Percentiles rank a stretch among this genome's conserved stretches.
phyloP scores from a whole-genome alignment of 2,329 filamentous ascomycete species.

The Fusarium humuli region DNA sequence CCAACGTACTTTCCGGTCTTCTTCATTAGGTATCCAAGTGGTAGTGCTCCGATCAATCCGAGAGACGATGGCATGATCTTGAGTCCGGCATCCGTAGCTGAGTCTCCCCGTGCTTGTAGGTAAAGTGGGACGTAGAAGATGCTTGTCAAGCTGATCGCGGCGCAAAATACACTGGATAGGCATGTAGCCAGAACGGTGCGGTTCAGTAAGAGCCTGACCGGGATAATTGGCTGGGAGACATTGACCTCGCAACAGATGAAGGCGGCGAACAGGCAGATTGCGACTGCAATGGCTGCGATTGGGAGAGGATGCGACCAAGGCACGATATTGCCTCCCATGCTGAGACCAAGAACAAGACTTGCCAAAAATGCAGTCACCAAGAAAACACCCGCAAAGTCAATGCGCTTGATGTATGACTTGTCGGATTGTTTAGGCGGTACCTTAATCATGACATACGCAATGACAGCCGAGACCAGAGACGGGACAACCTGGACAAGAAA shows the following conservation, averaged over 20 bases:
- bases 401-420: constrained; percentile 71
- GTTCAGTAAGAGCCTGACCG: constrained; percentile 75
- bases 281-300: constrained; percentile 70
- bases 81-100: constrained; percentile 73
- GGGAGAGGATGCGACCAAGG: constrained; percentile 80
- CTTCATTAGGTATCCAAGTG: constrained; percentile 76
- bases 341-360: constrained; percentile 77
- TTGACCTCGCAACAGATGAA: constrained; percentile 73
- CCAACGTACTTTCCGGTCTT: constrained; percentile 70
- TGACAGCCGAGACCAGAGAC: not conserved
- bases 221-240: constrained; percentile 79
- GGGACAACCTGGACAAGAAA: constrained; percentile 3
- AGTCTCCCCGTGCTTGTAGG: constrained; percentile 76
- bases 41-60: constrained; percentile 74
- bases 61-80: constrained; percentile 75
- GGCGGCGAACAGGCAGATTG: constrained; percentile 64
- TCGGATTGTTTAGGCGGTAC: constrained; percentile 77
- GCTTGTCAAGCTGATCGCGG: constrained; percentile 77
- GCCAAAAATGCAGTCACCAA: constrained; percentile 71
- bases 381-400: constrained; percentile 78
- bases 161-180: constrained; percentile 76
- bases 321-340: constrained; percentile 77
- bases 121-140: constrained; percentile 70
- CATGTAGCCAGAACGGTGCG: constrained; percentile 78
- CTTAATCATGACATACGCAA: not conserved